Conservation (phyloP, 2,329 filamentous ascomycete species). For the Nannizzia gypsea region DNA sequence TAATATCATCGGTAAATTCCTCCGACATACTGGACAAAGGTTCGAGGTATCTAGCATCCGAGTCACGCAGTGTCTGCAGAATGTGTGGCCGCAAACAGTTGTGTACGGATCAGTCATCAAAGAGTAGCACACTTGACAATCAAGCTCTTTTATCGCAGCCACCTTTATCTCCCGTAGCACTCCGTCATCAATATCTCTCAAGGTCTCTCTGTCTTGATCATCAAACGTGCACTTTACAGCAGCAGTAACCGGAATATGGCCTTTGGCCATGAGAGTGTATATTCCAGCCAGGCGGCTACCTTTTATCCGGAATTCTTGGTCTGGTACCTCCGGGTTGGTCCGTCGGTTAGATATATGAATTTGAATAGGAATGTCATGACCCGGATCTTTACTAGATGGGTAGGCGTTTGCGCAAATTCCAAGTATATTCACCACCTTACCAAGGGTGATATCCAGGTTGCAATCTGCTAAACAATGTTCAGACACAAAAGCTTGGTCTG, state of each 20-base stretch:
- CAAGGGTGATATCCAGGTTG: slow-evolving; percentile 61
- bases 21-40: slow-evolving; percentile 70
- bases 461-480: slow-evolving; percentile 72
- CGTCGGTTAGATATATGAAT: neutral
- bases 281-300: neutral
- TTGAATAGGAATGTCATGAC: neutral
- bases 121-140: slow-evolving; percentile 81
- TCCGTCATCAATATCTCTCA: slow-evolving; percentile 31
- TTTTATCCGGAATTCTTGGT: neutral
- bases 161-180: slow-evolving; percentile 51
- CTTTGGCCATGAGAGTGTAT: slow-evolving; percentile 46
- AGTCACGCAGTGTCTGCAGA: slow-evolving; percentile 68
- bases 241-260: slow-evolving; percentile 45
- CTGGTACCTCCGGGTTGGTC: neutral
- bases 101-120: slow-evolving; percentile 73
- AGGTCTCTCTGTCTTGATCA: slow-evolving; percentile 21
- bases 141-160: slow-evolving; percentile 55
- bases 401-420: slow-evolving; percentile 24
- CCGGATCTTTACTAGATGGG: neutral
- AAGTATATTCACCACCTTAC: slow-evolving; percentile 55
- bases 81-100: slow-evolving; percentile 78
- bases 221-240: slow-evolving; percentile 12
- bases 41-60: slow-evolving; percentile 65
- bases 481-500: slow-evolving; percentile 22
- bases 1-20: slow-evolving; percentile 45